Evolutionary conservation across 108 stramenopile genomes (phyloP).

Genomic region (Halocafeteria seosinensis): DNA sequence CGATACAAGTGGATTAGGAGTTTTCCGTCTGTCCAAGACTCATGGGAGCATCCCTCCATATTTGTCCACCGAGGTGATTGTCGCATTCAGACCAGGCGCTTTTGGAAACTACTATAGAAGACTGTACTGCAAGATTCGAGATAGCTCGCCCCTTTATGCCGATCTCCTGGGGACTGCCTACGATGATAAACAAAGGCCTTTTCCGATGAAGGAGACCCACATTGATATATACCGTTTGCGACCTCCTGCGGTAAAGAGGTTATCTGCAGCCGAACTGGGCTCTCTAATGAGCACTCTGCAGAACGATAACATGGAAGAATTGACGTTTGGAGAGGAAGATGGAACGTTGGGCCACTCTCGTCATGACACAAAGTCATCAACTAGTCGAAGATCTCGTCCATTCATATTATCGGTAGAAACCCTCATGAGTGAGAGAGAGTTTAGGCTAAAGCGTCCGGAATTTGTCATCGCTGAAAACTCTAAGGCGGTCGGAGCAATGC

Average conservation of each 20-base stretch:
- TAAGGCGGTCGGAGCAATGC: too few species aligned
- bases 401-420: too few species aligned
- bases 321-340: too few species aligned
- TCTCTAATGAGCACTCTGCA: too few species aligned
- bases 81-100: slow-evolving; percentile 22
- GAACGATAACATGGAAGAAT: too few species aligned
- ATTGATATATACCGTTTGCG: slow-evolving; percentile 31
- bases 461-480: too few species aligned
- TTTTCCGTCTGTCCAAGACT: slow-evolving; percentile 22
- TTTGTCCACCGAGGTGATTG: slow-evolving; percentile 21
- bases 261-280: too few species aligned
- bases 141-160: slow-evolving; percentile 29
- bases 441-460: too few species aligned
- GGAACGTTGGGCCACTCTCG: too few species aligned
- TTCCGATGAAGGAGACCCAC: slow-evolving; percentile 43
- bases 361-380: too few species aligned
- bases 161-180: slow-evolving; percentile 37
- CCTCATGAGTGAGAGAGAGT: too few species aligned
- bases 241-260: not conserved
- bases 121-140: slow-evolving; percentile 29
- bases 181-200: slow-evolving; percentile 39
- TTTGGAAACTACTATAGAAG: slow-evolving; percentile 45
- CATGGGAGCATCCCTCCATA: slow-evolving; percentile 33
- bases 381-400: too few species aligned
- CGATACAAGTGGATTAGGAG: slow-evolving; percentile 19